Base-by-base conservation (phyloP, 805 yeast species). In the Saccharomycopsis capsularis region DNA sequence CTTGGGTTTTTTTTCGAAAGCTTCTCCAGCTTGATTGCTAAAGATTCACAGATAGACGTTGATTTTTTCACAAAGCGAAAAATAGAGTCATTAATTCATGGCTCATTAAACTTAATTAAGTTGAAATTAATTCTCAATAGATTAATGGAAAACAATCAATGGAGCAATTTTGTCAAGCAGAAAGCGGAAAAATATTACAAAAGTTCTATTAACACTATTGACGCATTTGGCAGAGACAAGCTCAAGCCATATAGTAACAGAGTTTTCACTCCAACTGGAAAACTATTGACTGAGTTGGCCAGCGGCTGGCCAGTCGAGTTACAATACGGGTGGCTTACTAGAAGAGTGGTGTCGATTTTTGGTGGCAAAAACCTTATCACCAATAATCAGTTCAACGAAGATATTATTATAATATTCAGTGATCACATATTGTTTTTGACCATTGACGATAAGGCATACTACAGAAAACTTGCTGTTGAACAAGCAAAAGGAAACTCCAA, bases 231-330 rank as follows among this genome's bases (percentile, higher is more conserved):
- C 1, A 75, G 70, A 22, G 77, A 71, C 44, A 68, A 70, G 43
- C 55, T 71, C 46, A 67, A 66, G 44, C 75, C 78, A 6, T 80
- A 76, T 54, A 76, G 74, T 52, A 70, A 80, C 46, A 68, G 96
- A 55, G 80, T 88, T 0, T 85, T 89, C 62, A 90, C 96, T 0
- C 96, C 96, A 2, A 82, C 95, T 0, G 97, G 97, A 0, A 89
- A 88, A 62, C 73, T 91, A 2, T 67, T 91, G 44, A 82, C 95
- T 0, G 96, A 89, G 57, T 64, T 89, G 18, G 95, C 96, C 2
- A 71, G 78, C 15, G 80, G 78, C 11, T 90, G 97, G 97, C 98
- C 98, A 0, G 66, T 77, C 0, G 90, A 83, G 55, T 68, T 91
- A 22, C 95, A 86, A 55, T 82, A 81, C 60, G 95, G 95, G 19